These are phyloP conservation scores for Flaveria linearis DNA, from an alignment of 129 eudicot species.

Conservation along the genomic window DNA sequence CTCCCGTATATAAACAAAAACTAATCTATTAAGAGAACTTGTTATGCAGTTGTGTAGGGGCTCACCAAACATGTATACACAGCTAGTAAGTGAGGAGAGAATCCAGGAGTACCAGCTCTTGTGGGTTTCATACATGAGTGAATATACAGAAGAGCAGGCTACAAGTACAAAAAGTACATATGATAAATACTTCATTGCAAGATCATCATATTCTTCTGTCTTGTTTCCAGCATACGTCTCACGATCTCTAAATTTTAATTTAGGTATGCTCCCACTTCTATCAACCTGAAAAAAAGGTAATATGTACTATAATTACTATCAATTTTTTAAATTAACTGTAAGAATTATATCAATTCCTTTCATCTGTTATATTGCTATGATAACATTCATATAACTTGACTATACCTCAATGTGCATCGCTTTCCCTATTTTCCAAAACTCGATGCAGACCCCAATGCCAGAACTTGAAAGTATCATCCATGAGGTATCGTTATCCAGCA, in stretches of 20 bases:
- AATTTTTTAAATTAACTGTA: background rate
- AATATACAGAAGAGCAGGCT: conserved; percentile 73
- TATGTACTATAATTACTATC: background rate
- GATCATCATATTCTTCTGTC: conserved; percentile 94
- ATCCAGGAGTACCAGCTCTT: conserved; percentile 99
- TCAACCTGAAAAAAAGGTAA: conserved; percentile 57
- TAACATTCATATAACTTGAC: background rate
- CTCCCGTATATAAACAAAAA: too few relatives aligned
- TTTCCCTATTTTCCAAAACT: conserved; percentile 99
- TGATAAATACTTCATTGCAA: conserved; percentile 93
- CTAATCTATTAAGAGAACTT: background rate
- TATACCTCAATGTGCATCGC: conserved; percentile 98
- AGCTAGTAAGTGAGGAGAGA: conserved; percentile 90
- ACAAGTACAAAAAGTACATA: conserved; percentile 83
- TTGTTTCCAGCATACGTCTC: conserved; percentile 82
- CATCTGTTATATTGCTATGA: background rate
- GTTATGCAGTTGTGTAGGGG: background rate
- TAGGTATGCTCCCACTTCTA: conserved; percentile 82
- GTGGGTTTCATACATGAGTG: conserved; percentile 95
- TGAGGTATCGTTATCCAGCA: conserved; percentile 93
- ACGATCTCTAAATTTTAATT: conserved; percentile 80
- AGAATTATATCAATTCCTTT: background rate
- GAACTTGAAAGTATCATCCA: conserved; percentile 99
- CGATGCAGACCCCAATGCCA: conserved; percentile 92
- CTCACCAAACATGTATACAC: conserved; percentile 96